Evolutionary conservation across 169 alveolate genomes (phyloP).

Genomic region (Pseudocohnilembus persalinus): DNA sequence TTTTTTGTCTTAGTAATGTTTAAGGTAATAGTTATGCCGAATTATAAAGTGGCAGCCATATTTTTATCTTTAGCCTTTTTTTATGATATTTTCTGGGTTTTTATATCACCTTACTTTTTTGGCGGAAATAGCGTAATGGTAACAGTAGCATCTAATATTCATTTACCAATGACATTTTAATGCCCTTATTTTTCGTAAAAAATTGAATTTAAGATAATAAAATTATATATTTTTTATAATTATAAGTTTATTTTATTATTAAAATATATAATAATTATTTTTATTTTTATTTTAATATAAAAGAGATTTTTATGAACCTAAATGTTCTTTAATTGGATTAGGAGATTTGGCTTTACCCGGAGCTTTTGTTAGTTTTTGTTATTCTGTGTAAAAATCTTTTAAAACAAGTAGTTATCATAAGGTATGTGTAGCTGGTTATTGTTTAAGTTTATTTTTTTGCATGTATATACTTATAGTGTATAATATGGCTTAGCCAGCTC

Average conservation of each 20-base stretch:
- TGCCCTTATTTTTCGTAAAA: conserved; percentile 49
- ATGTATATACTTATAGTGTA: conserved; percentile 46
- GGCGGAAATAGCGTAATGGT: conserved; percentile 74
- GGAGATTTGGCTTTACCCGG: conserved; percentile 83
- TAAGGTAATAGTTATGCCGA: conserved; percentile 49
- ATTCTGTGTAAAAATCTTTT: conserved; percentile 47
- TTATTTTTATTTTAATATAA: too few species aligned
- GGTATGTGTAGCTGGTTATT: conserved; percentile 50
- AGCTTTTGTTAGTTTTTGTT: conserved; percentile 46
- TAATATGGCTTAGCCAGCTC: conserved; percentile 71
- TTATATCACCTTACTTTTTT: conserved; percentile 58
- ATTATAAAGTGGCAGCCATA: conserved; percentile 37
- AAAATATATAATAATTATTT: too few species aligned
- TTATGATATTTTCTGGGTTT: conserved; percentile 82
- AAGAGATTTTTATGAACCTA: conserved; percentile 41
- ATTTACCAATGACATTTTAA: conserved; percentile 71
- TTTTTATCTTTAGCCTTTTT: conserved; percentile 46
- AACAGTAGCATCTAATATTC: conserved; percentile 66
- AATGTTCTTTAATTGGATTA: conserved; percentile 70
- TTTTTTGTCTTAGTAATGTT: conserved; percentile 45
- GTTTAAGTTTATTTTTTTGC: conserved; percentile 50
- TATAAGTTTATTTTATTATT: too few species aligned
- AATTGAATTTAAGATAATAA: too few species aligned
- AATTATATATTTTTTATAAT: too few species aligned
- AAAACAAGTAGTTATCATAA: conserved; percentile 29